Evolutionary conservation across 805 yeast genomes (phyloP).

Genomic region (Barnettozyma vustinii): DNA sequence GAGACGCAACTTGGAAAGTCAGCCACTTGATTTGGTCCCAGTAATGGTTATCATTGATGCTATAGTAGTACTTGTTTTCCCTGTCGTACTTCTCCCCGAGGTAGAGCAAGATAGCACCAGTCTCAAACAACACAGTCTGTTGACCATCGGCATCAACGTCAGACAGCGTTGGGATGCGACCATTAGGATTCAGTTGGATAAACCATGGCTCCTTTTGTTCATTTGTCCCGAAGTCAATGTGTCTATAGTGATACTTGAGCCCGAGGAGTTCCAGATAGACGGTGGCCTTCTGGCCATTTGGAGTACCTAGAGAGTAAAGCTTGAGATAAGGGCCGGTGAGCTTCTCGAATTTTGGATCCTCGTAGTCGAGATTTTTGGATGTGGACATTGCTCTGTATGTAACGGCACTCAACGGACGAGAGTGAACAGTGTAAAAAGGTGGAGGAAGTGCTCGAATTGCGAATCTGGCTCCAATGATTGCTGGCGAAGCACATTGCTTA

Average conservation of each 20-base stretch:
- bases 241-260: constrained; percentile 29
- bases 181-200: constrained; percentile 53
- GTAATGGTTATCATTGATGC: constrained; percentile 35
- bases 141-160: constrained; percentile 36
- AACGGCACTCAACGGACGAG: not conserved
- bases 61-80: constrained; percentile 37
- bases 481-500: not conserved
- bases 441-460: not conserved
- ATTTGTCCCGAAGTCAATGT: constrained; percentile 35
- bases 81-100: constrained; percentile 56
- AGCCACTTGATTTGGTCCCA: constrained; percentile 50
- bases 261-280: constrained; percentile 29
- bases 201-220: constrained; percentile 56
- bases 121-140: constrained; percentile 43
- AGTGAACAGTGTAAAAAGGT: not conserved
- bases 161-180: constrained; percentile 53
- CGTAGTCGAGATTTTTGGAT: constrained; percentile 12
- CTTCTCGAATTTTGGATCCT: constrained; percentile 28
- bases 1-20: constrained; percentile 51
- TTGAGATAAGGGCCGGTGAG: constrained; percentile 38
- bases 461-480: too few species aligned
- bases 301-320: constrained; percentile 38
- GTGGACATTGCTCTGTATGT: not conserved
- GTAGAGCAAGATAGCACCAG: constrained; percentile 57
- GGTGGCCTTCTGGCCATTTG: constrained; percentile 38